Percentiles rank a stretch among this genome's conserved stretches.
phyloP scores from a whole-genome alignment of 2,329 filamentous ascomycete species.

The Cercospora zeae-maydis region DNA sequence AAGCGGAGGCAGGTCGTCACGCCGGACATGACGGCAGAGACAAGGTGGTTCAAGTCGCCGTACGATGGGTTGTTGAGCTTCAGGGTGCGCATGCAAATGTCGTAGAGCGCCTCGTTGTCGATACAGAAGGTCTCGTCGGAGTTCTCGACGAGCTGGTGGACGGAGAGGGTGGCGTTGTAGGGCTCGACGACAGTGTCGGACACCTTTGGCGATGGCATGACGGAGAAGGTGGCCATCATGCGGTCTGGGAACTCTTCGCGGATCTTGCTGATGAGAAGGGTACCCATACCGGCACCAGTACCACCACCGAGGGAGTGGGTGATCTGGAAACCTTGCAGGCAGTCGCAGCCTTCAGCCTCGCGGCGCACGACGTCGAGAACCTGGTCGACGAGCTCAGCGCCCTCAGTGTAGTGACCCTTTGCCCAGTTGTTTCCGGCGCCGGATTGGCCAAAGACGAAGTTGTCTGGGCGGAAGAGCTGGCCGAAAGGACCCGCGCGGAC shows the following conservation, averaged over 20 bases:
- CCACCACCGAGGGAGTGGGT: conserved; percentile 99
- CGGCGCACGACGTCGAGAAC: conserved; percentile 98
- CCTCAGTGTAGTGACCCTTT: conserved; percentile 99
- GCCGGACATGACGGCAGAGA: conserved; percentile 99
- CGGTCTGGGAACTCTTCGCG: conserved; percentile 99
- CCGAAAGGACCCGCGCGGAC: conserved; percentile 97
- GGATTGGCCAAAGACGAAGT: conserved; percentile 99
- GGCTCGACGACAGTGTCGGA: conserved; percentile 99
- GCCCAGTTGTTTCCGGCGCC: conserved; percentile 99
- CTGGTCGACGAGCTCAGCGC: conserved; percentile 96
- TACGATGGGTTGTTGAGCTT: conserved; percentile 99
- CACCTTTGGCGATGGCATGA: conserved; percentile 97
- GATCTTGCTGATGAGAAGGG: conserved; percentile 99
- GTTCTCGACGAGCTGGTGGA: conserved; percentile 99
- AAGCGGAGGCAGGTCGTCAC: conserved; percentile 98
- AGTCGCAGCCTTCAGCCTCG: conserved; percentile 98
- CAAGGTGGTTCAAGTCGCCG: conserved; percentile 98
- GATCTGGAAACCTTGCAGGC: conserved; percentile 99
- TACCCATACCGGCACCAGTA: conserved; percentile 99
- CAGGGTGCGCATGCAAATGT: conserved; percentile 99
- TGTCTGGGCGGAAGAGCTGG: conserved; percentile 98
- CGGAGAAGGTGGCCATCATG: conserved; percentile 99
- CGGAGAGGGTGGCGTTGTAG: conserved; percentile 98
- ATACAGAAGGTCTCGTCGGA: conserved; percentile 99
- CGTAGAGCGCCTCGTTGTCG: conserved; percentile 99